phyloP scores from a whole-genome alignment of 768 basidiomycete species.

The Pisolithus tinctorius region DNA sequence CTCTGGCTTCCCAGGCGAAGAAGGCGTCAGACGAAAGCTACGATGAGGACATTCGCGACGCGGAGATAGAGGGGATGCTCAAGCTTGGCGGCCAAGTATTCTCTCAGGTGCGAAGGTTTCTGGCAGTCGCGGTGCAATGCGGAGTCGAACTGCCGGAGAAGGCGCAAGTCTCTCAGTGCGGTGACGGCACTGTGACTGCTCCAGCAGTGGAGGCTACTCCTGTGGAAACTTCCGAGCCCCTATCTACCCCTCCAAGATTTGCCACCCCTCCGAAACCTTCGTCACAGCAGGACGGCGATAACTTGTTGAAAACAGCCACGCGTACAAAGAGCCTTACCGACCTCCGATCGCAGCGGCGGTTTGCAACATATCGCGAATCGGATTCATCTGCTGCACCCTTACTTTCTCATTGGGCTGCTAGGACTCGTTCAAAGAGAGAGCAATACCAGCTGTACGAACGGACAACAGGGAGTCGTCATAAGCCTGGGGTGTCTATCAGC shows the following conservation, averaged over 20 bases:
- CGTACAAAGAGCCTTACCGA: slow-evolving; percentile 52
- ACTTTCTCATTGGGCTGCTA: slow-evolving; percentile 25
- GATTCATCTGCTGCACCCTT: slow-evolving; percentile 30
- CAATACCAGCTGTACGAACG: slow-evolving; percentile 35
- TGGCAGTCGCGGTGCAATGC: slow-evolving; percentile 69
- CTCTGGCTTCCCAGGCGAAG: slow-evolving; percentile 76
- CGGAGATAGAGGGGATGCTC: slow-evolving; percentile 73
- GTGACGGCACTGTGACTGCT: slow-evolving; percentile 7
- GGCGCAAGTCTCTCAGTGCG: slow-evolving; percentile 26
- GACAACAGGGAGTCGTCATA: slow-evolving; percentile 33
- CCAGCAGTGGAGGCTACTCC: slow-evolving; percentile 7
- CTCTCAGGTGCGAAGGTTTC: slow-evolving; percentile 70
- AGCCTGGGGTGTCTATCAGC: slow-evolving; percentile 50
- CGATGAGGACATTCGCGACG: slow-evolving; percentile 39
- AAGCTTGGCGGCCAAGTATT: slow-evolving; percentile 76
- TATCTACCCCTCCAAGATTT: slow-evolving; percentile 7
- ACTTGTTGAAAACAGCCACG: slow-evolving; percentile 25
- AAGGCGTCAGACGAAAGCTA: slow-evolving; percentile 46
- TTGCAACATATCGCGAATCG: slow-evolving; percentile 29
- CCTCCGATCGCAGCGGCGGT: slow-evolving; percentile 31
- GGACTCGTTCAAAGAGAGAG: slow-evolving; percentile 30
- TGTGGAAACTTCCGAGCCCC: slow-evolving; percentile 10
- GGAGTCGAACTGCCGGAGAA: slow-evolving; percentile 61
- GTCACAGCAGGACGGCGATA: slow-evolving; percentile 16
- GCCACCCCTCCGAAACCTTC: slow-evolving; percentile 28